phyloP scores from a whole-genome alignment of 2,329 filamentous ascomycete species.

The Microdochium nivale region DNA sequence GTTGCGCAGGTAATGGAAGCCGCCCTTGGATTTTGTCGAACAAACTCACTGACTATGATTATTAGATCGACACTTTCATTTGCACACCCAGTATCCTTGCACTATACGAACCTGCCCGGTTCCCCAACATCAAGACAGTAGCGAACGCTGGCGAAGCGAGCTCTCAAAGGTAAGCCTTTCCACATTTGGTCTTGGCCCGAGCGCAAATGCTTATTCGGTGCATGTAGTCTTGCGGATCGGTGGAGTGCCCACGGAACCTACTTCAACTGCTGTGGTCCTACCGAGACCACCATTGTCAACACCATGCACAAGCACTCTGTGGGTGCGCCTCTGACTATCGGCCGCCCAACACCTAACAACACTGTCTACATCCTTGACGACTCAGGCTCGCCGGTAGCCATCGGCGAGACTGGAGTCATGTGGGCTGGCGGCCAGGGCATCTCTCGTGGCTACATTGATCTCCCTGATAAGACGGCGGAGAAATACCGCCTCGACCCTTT shows the following conservation, averaged over 20 bases:
- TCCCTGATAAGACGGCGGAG: conserved; percentile 39
- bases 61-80: conserved; percentile 41
- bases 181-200: conserved; percentile 8
- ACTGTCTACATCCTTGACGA: conserved; percentile 45
- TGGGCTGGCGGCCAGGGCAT: conserved; percentile 50
- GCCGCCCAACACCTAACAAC: conserved; percentile 47
- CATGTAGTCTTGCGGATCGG: conserved; percentile 36
- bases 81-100: conserved; percentile 46
- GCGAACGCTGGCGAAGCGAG: conserved; percentile 49
- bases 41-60: neutral
- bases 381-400: conserved; percentile 29
- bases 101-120: conserved; percentile 36
- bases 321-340: conserved; percentile 41
- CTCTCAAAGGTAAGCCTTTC: conserved; percentile 24
- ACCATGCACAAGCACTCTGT: conserved; percentile 41
- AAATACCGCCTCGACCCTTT: conserved; percentile 44
- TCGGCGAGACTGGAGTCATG: conserved; percentile 42
- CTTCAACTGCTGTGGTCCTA: conserved; percentile 51
- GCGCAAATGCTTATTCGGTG: neutral
- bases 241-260: conserved; percentile 41
- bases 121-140: conserved; percentile 41
- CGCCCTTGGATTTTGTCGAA: neutral
- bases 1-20: conserved; percentile 30
- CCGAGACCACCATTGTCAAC: conserved; percentile 52
- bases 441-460: conserved; percentile 45